Evolutionary conservation across 306 rosid genomes (phyloP).

Genomic region (Canavalia ensiformis): DNA sequence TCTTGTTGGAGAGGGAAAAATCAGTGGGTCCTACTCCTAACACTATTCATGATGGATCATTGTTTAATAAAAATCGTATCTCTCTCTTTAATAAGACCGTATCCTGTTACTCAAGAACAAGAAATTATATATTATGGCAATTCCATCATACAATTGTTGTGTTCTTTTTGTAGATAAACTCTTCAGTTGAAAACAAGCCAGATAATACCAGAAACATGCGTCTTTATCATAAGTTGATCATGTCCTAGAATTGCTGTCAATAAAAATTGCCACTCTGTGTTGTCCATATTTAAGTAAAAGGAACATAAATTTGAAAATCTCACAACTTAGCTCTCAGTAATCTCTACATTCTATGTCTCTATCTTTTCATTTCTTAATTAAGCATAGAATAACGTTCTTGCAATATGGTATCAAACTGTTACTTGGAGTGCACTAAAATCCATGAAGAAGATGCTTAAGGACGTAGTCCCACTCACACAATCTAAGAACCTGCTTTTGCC

Average conservation of each 20-base stretch:
- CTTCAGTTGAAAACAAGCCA: constrained; percentile 34
- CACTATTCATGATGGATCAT: background rate
- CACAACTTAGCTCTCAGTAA: constrained; percentile 1
- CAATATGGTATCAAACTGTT: constrained; percentile 32
- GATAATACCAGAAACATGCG: constrained; percentile 32
- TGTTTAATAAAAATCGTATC: background rate
- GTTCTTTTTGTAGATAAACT: constrained; percentile 45
- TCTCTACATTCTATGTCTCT: background rate
- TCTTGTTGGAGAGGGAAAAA: background rate
- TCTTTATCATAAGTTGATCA: constrained; percentile 29
- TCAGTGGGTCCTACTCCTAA: background rate
- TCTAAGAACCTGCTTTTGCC: constrained; percentile 44
- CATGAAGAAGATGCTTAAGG: constrained; percentile 43
- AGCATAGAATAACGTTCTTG: constrained; percentile 24
- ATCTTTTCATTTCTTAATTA: background rate
- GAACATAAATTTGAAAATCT: background rate
- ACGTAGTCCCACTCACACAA: constrained; percentile 48
- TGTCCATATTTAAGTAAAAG: constrained; percentile 3
- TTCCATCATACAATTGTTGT: constrained; percentile 20
- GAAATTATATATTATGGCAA: constrained; percentile 46
- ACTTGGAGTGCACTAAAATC: constrained; percentile 44
- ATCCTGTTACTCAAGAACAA: background rate
- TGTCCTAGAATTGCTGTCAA: constrained; percentile 34
- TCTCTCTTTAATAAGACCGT: background rate
- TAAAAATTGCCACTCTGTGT: background rate